Evolutionary conservation across 805 yeast genomes (phyloP), one percentile per base, ranked within the genome.

Genomic region (Debaryomyces tyrocola): DNA sequence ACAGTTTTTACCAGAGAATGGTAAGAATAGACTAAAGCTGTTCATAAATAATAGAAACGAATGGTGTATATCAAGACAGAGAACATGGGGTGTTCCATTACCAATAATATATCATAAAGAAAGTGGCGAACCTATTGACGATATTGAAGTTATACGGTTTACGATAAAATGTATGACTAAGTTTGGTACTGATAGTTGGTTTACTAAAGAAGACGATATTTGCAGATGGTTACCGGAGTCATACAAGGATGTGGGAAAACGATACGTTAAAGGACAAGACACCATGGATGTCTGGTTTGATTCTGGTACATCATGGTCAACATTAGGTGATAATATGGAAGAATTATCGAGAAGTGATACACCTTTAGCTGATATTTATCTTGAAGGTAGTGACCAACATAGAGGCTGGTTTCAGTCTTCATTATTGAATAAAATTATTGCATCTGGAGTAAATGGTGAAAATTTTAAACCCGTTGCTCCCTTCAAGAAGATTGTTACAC

Each of bases 261-360:
- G 70, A 2, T 86, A 75, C 51, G 58, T 59, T 20, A 85, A 88
- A 57, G 92, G 96, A 1, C 78, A 74, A 37, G 99, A 94, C 56
- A 94, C 99, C 0, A 87, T 94, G 90, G 99, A 94, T 67, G 99
- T 94, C 15, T 94, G 99, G 99, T 92, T 94, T 69, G 99, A 94
- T 64, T 87, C 96, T 34, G 99, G 99, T 0, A 81, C 96, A 0
- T 84, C 94, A 29, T 94, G 99, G 98, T 78, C 82, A 9, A 75
- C 80, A 38, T 69, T 86, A 17, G 70, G 68, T 36, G 60, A 65
- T 2, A 73, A 75, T 42, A 50, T 55, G 3, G 50, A 69, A 10
- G 64, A 67, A 29, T 58, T 73, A 8, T 63, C 64, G 1, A 54
- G 75, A 10, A 27, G 61, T 4, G 59, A 61, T 12, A 37, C 46